Evolutionary conservation across 148 eudicot genomes (phyloP).

Genomic region (Cornus controversa): DNA sequence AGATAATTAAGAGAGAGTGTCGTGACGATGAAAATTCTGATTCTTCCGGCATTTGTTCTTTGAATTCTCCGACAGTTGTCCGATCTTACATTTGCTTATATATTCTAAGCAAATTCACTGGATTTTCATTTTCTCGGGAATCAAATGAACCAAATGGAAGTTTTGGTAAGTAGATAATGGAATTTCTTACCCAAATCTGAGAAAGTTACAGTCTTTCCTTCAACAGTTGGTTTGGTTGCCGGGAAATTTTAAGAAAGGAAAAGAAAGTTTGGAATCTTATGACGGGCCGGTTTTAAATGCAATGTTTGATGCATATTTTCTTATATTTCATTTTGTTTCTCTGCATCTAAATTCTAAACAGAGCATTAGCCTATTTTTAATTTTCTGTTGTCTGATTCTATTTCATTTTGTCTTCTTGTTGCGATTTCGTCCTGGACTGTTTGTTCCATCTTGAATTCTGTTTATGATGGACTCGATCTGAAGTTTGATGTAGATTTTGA

Average conservation of each 20-base stretch:
- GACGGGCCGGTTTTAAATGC: neutral
- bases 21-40: conserved; percentile 9
- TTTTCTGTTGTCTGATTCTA: neutral
- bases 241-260: neutral
- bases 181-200: neutral
- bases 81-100: conserved; percentile 16
- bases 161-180: conserved; percentile 4
- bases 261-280: neutral
- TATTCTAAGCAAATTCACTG: neutral
- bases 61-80: conserved; percentile 17
- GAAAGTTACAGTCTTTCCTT: neutral
- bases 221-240: neutral
- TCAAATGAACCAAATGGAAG: neutral
- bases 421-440: neutral
- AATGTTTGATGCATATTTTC: neutral
- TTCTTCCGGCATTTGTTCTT: conserved; percentile 14
- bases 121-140: neutral
- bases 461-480: conserved; percentile 27
- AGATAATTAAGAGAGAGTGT: conserved; percentile 25
- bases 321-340: neutral
- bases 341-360: no score
- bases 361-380: neutral
- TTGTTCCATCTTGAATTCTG: conserved; percentile 3
- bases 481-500: conserved; percentile 2
- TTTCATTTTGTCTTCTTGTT: neutral